These are phyloP conservation scores for Cadophora luteo-olivacea DNA, from an alignment of 2,329 filamentous ascomycete genomes.

Conservation along the genomic window DNA sequence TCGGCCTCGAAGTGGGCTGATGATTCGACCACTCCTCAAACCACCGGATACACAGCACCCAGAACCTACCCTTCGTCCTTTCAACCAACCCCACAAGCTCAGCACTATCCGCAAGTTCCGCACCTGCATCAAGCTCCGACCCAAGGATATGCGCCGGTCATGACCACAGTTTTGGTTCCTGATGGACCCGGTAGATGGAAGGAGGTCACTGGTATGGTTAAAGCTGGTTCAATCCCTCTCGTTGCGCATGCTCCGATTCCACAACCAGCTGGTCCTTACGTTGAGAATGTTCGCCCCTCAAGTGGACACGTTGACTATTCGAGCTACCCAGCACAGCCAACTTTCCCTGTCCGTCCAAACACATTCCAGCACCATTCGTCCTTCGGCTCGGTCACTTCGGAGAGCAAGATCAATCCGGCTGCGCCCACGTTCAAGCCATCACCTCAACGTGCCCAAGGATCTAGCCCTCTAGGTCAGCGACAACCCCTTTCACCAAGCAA, in stretches of 20 bases:
- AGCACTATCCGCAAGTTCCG: not conserved
- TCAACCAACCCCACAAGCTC: not conserved
- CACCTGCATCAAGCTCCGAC: not conserved
- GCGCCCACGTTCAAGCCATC: conserved; percentile 19
- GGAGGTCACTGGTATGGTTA: conserved; percentile 26
- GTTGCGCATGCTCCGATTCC: conserved; percentile 20
- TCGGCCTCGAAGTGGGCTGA: conserved; percentile 25
- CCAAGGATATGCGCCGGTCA: conserved; percentile 16
- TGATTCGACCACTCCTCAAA: not conserved
- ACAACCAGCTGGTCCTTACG: not conserved
- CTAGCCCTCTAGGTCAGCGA: not conserved
- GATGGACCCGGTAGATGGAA: conserved; percentile 16
- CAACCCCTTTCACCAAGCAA: conserved; percentile 26
- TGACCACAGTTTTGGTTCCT: conserved; percentile 22
- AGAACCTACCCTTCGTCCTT: not conserved
- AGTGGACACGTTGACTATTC: not conserved
- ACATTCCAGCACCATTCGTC: conserved; percentile 23
- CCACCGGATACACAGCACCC: not conserved
- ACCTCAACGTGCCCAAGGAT: conserved; percentile 1
- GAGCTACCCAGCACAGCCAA: not conserved
- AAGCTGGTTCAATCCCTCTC: conserved; percentile 23
- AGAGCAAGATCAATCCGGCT: conserved; percentile 22
- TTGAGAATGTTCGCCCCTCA: conserved; percentile 11
- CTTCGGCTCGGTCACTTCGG: conserved; percentile 21
- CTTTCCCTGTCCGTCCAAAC: conserved; percentile 16